phyloP scores from a whole-genome alignment of 179 eudicot genomes.

The Patellifolia procumbens region DNA sequence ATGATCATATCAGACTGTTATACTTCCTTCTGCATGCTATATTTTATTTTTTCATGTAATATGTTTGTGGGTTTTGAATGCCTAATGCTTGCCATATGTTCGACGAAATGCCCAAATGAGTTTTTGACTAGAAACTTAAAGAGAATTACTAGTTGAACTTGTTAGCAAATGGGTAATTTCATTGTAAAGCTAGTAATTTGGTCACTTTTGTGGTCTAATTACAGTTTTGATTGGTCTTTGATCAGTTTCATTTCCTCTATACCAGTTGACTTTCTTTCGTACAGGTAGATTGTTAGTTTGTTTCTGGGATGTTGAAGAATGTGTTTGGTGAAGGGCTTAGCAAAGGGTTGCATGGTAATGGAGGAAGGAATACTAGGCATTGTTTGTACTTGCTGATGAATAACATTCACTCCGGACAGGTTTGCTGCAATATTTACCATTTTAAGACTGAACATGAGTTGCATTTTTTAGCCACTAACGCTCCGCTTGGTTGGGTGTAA shows the following conservation, averaged over 20 bases:
- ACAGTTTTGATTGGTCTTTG: background rate
- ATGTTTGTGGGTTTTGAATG: background rate
- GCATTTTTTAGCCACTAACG: background rate
- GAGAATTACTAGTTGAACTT: background rate
- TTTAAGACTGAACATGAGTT: background rate
- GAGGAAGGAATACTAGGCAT: slow-evolving; percentile 41
- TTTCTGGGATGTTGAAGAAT: slow-evolving; percentile 53
- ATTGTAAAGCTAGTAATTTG: background rate
- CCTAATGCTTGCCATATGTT: slow-evolving; percentile 22
- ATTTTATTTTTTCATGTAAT: too few relatives aligned
- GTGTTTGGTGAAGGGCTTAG: slow-evolving; percentile 34
- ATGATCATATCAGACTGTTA: too few relatives aligned
- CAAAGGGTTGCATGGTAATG: slow-evolving; percentile 41
- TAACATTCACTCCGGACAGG: slow-evolving; percentile 64
- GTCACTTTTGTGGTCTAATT: background rate
- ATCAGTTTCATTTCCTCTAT: slow-evolving; percentile 2
- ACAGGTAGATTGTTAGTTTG: background rate
- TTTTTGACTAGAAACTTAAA: background rate
- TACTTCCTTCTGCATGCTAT: too few relatives aligned
- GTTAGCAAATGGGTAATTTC: slow-evolving; percentile 5
- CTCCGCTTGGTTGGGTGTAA: too few relatives aligned
- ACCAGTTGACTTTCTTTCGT: background rate
- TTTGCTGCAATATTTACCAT: slow-evolving; percentile 12
- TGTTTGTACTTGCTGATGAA: slow-evolving; percentile 37
- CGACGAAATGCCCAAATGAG: slow-evolving; percentile 20